Percentiles rank a stretch among this genome's conserved stretches.
Conservation (phyloP, 1,284 basidiomycete species). For the Sporisorium graminicola region DNA sequence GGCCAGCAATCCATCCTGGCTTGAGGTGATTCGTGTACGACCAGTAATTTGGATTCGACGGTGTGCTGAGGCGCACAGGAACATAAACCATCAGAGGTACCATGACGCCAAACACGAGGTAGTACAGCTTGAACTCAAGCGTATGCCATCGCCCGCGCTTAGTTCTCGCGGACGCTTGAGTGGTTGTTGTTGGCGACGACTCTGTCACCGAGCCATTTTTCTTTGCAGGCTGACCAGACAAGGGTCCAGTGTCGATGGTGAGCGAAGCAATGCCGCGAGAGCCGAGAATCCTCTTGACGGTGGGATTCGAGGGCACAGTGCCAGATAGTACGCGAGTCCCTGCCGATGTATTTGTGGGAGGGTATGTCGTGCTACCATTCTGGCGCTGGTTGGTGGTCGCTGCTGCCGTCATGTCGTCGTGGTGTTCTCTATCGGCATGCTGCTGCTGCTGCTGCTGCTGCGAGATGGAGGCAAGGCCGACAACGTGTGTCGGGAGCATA, state of each 20-base stretch:
- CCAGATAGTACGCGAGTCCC: neutral
- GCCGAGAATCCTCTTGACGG: constrained; percentile 26
- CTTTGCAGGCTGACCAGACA: constrained; percentile 11
- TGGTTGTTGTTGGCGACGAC: constrained; percentile 8
- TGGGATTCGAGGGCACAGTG: constrained; percentile 10
- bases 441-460: constrained; percentile 31
- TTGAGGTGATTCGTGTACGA: constrained; percentile 77
- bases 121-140: constrained; percentile 85
- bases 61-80: constrained; percentile 80
- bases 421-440: constrained; percentile 10
- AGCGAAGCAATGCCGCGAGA: constrained; percentile 40
- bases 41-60: constrained; percentile 81
- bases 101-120: constrained; percentile 75
- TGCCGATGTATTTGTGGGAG: neutral
- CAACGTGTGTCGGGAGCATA: constrained; percentile 51
- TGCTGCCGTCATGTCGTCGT: constrained; percentile 24
- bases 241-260: constrained; percentile 45
- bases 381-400: neutral
- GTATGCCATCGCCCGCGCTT: constrained; percentile 78
- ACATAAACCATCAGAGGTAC: constrained; percentile 85
- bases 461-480: constrained; percentile 22
- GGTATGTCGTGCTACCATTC: constrained; percentile 21
- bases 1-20: constrained; percentile 73
- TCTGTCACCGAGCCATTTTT: constrained; percentile 3
- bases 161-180: neutral